These are phyloP conservation scores for Xylaria intraflava DNA, from an alignment of 495 filamentous ascomycete genomes.

Conservation along the genomic window DNA sequence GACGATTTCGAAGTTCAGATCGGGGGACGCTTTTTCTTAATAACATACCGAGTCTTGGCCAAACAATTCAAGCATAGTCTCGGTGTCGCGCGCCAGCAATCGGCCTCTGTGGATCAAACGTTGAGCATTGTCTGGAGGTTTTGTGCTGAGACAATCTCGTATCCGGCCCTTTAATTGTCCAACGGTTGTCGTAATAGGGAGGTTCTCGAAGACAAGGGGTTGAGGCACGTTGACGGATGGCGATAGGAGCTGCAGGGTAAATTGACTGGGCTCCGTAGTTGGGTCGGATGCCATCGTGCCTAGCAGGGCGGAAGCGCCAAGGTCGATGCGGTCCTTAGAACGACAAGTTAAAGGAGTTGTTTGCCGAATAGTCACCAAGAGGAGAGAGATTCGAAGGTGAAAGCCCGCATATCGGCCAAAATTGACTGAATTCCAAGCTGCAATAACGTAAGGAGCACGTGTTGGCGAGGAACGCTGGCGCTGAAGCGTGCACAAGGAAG, in stretches of 20 bases:
- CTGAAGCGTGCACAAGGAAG: background rate
- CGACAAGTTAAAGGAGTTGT: background rate
- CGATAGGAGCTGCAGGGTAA: conserved; percentile 59
- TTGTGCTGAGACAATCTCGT: conserved; percentile 45
- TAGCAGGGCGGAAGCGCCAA: background rate
- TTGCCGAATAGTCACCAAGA: background rate
- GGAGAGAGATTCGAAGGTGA: background rate
- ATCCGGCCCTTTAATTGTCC: conserved; percentile 56
- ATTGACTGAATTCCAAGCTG: background rate
- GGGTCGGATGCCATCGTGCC: conserved; percentile 22
- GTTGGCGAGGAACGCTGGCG: background rate
- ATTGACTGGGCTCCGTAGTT: conserved; percentile 18
- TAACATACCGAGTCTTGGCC: conserved; percentile 48
- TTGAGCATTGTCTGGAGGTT: conserved; percentile 50
- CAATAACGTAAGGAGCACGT: background rate
- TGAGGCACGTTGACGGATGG: conserved; percentile 52
- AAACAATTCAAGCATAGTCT: conserved; percentile 54
- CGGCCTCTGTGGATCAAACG: conserved; percentile 63
- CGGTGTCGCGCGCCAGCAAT: conserved; percentile 45
- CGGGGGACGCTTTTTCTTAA: background rate
- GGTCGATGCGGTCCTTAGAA: background rate
- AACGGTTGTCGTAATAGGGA: conserved; percentile 52
- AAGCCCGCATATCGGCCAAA: conserved; percentile 3
- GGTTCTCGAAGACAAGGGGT: conserved; percentile 45
- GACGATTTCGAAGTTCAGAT: background rate